Evolutionary conservation across 2,329 filamentous ascomycete species (phyloP).

Genomic region (Fusarium virguliforme): DNA sequence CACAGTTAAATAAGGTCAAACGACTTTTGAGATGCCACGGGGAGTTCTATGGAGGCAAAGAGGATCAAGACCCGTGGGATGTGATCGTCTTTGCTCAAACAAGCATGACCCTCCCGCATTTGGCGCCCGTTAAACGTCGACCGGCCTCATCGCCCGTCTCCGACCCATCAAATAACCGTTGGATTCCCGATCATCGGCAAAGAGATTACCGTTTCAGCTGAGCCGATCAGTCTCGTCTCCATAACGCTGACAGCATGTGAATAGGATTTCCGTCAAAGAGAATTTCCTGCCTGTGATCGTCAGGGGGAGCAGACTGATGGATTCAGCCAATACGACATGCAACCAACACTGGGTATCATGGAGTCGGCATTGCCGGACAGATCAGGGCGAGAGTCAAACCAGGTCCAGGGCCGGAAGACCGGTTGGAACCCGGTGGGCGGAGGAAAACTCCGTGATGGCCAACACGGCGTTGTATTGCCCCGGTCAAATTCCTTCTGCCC

Average conservation of each 20-base stretch:
- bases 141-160: not conserved
- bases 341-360: conserved; percentile 4
- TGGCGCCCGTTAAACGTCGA: not conserved
- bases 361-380: not conserved
- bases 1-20: conserved; percentile 24
- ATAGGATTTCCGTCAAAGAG: not conserved
- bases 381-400: not conserved
- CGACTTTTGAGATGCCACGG: not conserved
- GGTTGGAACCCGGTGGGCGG: not conserved
- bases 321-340: not conserved
- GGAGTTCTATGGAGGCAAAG: conserved; percentile 1
- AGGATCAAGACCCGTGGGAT: not conserved
- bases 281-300: not conserved
- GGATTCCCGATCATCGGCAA: not conserved
- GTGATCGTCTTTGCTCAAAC: not conserved
- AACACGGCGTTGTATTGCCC: conserved; percentile 11
- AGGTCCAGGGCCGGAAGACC: not conserved
- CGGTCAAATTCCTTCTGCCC: not conserved
- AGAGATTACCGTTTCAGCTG: conserved; percentile 5
- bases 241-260: not conserved
- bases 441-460: not conserved
- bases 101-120: not conserved
- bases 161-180: not conserved
- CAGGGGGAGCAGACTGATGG: not conserved
- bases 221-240: not conserved